phyloP scores from a whole-genome alignment of 2,329 filamentous ascomycete genomes.

The Talaromyces sp. region DNA sequence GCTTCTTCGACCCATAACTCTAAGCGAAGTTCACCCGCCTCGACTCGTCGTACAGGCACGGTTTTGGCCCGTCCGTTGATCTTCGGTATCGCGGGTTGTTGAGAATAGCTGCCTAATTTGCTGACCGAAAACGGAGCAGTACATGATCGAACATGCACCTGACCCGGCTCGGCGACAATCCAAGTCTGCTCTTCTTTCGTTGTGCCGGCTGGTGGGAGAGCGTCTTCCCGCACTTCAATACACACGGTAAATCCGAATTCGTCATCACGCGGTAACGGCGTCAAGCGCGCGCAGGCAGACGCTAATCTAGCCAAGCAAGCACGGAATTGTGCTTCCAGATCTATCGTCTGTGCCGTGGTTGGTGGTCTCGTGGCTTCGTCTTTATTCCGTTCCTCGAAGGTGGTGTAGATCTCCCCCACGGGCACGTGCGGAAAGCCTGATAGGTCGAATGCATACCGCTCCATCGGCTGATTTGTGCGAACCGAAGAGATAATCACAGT shows the following conservation, averaged over 20 bases:
- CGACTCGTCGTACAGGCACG: conserved; percentile 61
- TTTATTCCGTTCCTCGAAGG: conserved; percentile 47
- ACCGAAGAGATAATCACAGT: conserved; percentile 57
- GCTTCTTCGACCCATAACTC: conserved; percentile 71
- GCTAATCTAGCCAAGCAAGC: conserved; percentile 47
- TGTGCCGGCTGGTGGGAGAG: conserved; percentile 47
- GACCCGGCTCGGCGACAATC: conserved; percentile 58
- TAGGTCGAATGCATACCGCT: conserved; percentile 63
- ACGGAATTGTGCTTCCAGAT: conserved; percentile 52
- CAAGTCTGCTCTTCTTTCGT: conserved; percentile 56
- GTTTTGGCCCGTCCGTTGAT: conserved; percentile 55
- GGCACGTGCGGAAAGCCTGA: conserved; percentile 54
- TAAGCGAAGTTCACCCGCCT: conserved; percentile 64
- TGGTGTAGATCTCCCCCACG: conserved; percentile 50
- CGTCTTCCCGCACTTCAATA: conserved; percentile 49
- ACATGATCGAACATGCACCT: conserved; percentile 40
- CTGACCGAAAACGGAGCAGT: conserved; percentile 43
- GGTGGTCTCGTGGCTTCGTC: conserved; percentile 33
- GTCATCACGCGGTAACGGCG: conserved; percentile 45
- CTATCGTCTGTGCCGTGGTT: conserved; percentile 35
- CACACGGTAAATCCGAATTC: conserved; percentile 52
- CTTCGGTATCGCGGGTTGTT: conserved; percentile 33
- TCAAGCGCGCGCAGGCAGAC: conserved; percentile 44
- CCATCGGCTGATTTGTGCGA: conserved; percentile 53
- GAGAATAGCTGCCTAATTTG: conserved; percentile 33